Evolutionary conservation across 768 basidiomycete genomes (phyloP).

Genomic region (Naematelia aurantialba): DNA sequence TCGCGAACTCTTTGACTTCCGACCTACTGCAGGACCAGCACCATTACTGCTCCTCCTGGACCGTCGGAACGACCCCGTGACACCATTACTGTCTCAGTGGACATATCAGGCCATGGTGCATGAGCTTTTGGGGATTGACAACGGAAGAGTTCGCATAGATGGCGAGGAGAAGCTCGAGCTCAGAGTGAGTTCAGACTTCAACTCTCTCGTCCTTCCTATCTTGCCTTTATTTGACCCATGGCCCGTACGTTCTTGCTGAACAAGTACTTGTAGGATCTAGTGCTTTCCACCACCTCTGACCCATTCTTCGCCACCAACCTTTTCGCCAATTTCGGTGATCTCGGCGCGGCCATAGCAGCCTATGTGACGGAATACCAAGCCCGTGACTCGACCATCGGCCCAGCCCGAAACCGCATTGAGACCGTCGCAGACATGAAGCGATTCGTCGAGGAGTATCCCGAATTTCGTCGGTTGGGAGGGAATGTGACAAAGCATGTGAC

Average conservation of each 20-base stretch:
- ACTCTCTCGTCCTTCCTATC: neutral
- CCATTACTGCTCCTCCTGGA: conserved; percentile 90
- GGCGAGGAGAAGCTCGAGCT: conserved; percentile 84
- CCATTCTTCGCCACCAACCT: conserved; percentile 89
- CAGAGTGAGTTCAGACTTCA: conserved; percentile 56
- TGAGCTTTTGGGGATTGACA: conserved; percentile 86
- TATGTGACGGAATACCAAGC: conserved; percentile 83
- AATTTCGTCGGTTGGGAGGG: conserved; percentile 90
- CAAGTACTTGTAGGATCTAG: conserved; percentile 76
- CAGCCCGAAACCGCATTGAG: conserved; percentile 70
- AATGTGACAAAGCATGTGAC: conserved; percentile 99
- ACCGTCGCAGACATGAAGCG: conserved; percentile 96
- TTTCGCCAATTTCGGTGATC: conserved; percentile 90
- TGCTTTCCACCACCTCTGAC: conserved; percentile 83
- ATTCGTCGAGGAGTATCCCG: conserved; percentile 96
- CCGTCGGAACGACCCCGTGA: conserved; percentile 93
- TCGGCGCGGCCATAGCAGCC: conserved; percentile 82
- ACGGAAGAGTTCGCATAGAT: conserved; percentile 81
- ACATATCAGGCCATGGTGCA: conserved; percentile 99
- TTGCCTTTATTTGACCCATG: neutral
- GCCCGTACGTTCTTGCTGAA: neutral
- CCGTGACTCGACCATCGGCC: conserved; percentile 53
- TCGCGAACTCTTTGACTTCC: conserved; percentile 83
- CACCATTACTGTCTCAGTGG: conserved; percentile 94
- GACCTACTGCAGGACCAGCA: conserved; percentile 71